Base-by-base conservation (phyloP, 2,329 filamentous ascomycete genomes). In the Sarocladium oryzae region DNA sequence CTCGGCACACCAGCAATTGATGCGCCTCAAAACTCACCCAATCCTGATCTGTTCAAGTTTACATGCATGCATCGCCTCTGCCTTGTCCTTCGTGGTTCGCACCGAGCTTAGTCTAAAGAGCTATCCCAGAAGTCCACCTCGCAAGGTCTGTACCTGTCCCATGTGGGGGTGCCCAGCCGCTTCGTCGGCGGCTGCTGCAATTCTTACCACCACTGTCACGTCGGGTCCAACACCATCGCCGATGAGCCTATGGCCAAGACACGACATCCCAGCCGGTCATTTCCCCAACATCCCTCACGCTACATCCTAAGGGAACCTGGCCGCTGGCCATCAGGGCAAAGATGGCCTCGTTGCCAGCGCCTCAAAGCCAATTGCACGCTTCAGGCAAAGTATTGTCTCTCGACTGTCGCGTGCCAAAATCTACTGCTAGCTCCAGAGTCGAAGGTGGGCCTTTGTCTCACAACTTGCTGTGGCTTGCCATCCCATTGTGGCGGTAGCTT, bases 111-210 rank as follows among this genome's bases (percentile, higher is more conserved):
- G 21, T 43, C 20, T 8, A 40, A 40, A 4, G 8, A 43, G 21
- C 21, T 43, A 28, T 28, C 21, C 11, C 23, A 43, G 21, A 10
- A 11, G 23, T 43, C 40, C 36, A 40, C 33, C n/a, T 13, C 28
- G 13, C 28, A 30, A 30, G 28, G 7, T 30, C 28, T 13, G 28
- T 30, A 30, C 28, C 28, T 30, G 16, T 40, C 18, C 23, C 43
- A 48, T 48, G 43, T 48, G 43, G 43, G 28, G 43, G 33, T 33
- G 43, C 28, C 43, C 26, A 48, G 43, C 6, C 15, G 16, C 24
- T 48, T 23, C 43, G 5, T 48, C 43, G 5, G 9, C n/a, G 26
- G 28, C 28, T 13, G n/a, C n/a, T 48, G n/a, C 28, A 20, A 21
- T 32, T 21, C 43, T 48, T 26, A 23, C 16, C 40, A 43, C 40